phyloP scores from a whole-genome alignment of 805 yeast species.

The Candida ulmi region DNA sequence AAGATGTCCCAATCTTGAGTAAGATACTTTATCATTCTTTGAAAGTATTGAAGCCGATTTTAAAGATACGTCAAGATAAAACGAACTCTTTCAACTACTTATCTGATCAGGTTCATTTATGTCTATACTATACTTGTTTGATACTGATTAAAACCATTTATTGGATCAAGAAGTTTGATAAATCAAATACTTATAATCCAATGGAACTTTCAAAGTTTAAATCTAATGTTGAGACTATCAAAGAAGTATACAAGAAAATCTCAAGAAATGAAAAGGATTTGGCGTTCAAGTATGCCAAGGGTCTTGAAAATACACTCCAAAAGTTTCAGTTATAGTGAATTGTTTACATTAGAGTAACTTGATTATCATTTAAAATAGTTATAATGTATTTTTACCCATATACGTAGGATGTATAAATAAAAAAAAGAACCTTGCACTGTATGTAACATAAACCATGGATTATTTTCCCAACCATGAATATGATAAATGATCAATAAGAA shows the following conservation, averaged over 20 bases:
- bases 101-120: constrained; percentile 64
- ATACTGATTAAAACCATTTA: constrained; percentile 18
- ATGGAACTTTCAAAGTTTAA: constrained; percentile 15
- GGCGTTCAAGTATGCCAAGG: constrained; percentile 14
- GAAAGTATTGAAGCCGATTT: constrained; percentile 22
- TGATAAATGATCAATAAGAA: too few relatives aligned
- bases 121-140: constrained; percentile 18
- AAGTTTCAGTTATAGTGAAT: not conserved
- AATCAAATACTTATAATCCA: constrained; percentile 10
- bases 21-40: constrained; percentile 21
- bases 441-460: too few relatives aligned
- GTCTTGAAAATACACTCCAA: constrained; percentile 8
- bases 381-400: too few relatives aligned
- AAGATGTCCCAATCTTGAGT: constrained; percentile 18
- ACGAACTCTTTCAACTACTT: constrained; percentile 61
- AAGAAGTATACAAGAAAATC: constrained; percentile 12
- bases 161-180: constrained; percentile 19
- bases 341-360: not conserved
- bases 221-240: constrained; percentile 14
- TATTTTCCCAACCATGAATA: too few relatives aligned
- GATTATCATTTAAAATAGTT: too few relatives aligned
- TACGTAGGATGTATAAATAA: not conserved
- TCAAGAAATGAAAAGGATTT: constrained; percentile 15
- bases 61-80: constrained; percentile 13
- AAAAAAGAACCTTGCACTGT: not conserved